A percentile compares a stretch with the other conserved stretches of the same genome.
Conservation (phyloP, 805 yeast genomes). For the Sugiyamaella lignohabitans region DNA sequence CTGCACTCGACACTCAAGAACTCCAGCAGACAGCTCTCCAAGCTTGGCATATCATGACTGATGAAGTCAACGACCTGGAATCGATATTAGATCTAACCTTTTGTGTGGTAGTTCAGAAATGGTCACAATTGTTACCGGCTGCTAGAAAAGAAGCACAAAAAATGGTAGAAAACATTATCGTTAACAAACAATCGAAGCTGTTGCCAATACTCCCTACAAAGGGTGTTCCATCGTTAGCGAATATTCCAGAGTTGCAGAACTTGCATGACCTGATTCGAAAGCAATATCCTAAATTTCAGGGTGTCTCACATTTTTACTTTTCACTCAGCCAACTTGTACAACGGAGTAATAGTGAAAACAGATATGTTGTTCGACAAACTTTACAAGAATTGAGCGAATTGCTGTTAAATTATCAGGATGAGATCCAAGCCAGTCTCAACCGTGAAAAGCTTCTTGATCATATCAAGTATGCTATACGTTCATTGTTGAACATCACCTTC, state of each 20-base stretch:
- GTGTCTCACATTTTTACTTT: constrained; percentile 1
- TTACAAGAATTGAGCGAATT: constrained; percentile 55
- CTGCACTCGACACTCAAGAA: constrained; percentile 58
- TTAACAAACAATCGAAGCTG: constrained; percentile 18
- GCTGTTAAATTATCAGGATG: constrained; percentile 29
- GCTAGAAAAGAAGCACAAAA: constrained; percentile 47
- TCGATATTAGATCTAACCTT: constrained; percentile 68
- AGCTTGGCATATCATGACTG: constrained; percentile 62
- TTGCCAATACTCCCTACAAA: background rate
- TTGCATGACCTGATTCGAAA: constrained; percentile 3
- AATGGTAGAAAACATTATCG: constrained; percentile 38
- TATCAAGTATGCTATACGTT: constrained; percentile 19
- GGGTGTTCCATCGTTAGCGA: constrained; percentile 22
- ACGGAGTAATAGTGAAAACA: constrained; percentile 56
- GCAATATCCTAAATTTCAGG: background rate
- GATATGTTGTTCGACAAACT: constrained; percentile 67
- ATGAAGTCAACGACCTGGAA: constrained; percentile 52
- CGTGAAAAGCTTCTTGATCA: constrained; percentile 9
- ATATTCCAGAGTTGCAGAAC: constrained; percentile 10
- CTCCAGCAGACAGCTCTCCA: constrained; percentile 56
- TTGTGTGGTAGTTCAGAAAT: constrained; percentile 65
- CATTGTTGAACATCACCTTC: constrained; percentile 25
- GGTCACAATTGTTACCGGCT: constrained; percentile 44
- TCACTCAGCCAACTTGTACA: constrained; percentile 37
- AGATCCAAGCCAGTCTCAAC: constrained; percentile 10